Evolutionary conservation across 2,329 filamentous ascomycete genomes (phyloP), one percentile per base, ranked within the genome.

Genomic region (Lasiodiplodia theobromae): DNA sequence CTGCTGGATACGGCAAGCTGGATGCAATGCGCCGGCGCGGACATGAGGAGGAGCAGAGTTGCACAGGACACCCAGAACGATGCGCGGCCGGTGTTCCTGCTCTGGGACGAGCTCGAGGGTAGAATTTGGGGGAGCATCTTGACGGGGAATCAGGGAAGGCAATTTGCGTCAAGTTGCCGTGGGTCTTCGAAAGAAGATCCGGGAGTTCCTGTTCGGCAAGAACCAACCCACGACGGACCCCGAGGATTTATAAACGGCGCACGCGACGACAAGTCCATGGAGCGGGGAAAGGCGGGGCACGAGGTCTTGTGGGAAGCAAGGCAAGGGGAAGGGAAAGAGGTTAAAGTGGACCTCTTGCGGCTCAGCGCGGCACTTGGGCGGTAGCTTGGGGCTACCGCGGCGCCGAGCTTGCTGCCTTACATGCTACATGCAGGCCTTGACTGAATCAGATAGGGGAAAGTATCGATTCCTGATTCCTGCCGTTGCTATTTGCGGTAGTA

Each of bases 311-410:
- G 31, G 44, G 40, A 16, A 44, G 40, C 44, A 47, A 34, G 44
- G 44, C 8, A 31, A 62, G 47, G 40, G 23, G 31, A 49, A 40
- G 56, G 34, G 56, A 62, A 28, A 12, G 38, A 51, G 38, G 38
- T 21, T 21, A 62, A 51, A 37, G 58, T 49, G 58, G 58, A 62
- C 49, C 25, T 11, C 12, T 49, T 62, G 58, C 58, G 58, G 58
- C 58, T 62, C 40, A 31, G 10, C 28, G 23, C 53, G 12, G 8
- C 25, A 18, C 23, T 10, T 34, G 25, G 18, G 37, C 28, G 16
- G 57, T 23, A 57, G 18, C 49, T 62, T 25, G 16, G 57, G 58
- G 34, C 25, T 25, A 62, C 49, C 25, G 12, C 18, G 23, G 40
- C 25, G 40, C 25, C 40, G 31, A 62, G 58, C n/a, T 10, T 34